Base-by-base conservation (phyloP, 768 basidiomycete species). In the Lactarius indigo region DNA sequence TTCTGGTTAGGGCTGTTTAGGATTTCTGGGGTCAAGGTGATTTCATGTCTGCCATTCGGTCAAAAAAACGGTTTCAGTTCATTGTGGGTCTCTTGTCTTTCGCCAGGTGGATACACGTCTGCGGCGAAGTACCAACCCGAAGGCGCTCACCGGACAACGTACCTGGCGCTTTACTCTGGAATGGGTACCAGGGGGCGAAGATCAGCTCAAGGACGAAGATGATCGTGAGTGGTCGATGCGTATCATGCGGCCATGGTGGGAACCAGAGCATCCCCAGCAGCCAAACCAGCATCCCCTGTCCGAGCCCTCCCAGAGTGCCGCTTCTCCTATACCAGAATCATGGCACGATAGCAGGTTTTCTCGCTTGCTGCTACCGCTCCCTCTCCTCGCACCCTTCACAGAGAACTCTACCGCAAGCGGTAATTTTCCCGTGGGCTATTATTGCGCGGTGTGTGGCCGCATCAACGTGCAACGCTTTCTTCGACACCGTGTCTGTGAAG, bases 181-280 rank as follows among this genome's bases (percentile, higher is more conserved):
- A 44, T 70, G 70, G 70, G 61, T 66, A 10, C 39, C 68, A 15
- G 70, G 70, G 8, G 70, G 70, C 18, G 70, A 70, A 28, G 68
- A 65, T 8, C 13, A 63, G 33, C 68, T 70, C 13, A 41, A 39
- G 23, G 61, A 65, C 20, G 68, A 69, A 13, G 35, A 57, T n/a
- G 10, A 55, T 10, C 15, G 5, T 37, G 60, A 52, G 35, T 70
- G 70, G 70, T 50, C 17, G 4, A 18, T 6, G 20, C 37, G 44
- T 33, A 31, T 59, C 18, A 47, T 30, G 61, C 54, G 54, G 12
- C 70, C 70, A 10, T 70, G 70, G 70, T 70, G 70, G 70, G 70
- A 70, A 57, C 37, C 52, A 10, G n/a, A 57, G 44, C 1, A 15
- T 33, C 8, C 28, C 15, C n/a, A 28, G 37, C 28, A 23, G 30